Percentiles rank a stretch among this genome's conserved stretches.
phyloP scores from a whole-genome alignment of 1,284 basidiomycete species.

The Fistulina hepatica region DNA sequence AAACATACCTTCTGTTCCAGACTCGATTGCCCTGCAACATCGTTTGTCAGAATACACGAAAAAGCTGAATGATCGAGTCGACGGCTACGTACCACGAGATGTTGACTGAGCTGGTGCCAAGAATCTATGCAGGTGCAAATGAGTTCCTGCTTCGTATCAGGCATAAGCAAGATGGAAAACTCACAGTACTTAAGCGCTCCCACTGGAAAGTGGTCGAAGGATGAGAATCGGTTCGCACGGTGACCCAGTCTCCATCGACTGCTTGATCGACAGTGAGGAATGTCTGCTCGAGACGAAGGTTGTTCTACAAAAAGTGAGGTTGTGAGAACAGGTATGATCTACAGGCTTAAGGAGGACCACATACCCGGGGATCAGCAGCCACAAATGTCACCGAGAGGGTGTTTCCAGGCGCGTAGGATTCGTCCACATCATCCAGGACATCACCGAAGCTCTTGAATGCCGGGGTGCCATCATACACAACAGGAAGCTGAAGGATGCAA shows the following conservation, averaged over 20 bases:
- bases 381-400: conserved; percentile 58
- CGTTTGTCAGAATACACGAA: conserved; percentile 1
- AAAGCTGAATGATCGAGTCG: conserved; percentile 41
- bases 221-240: conserved; percentile 66
- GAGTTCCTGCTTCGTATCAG: background rate
- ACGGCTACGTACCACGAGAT: conserved; percentile 56
- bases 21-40: conserved; percentile 37
- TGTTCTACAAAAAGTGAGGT: conserved; percentile 41
- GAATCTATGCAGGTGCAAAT: conserved; percentile 20
- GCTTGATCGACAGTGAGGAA: conserved; percentile 60
- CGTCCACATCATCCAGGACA: conserved; percentile 49
- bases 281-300: conserved; percentile 63
- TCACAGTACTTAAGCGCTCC: conserved; percentile 39
- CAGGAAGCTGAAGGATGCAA: conserved; percentile 31
- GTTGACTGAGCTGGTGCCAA: conserved; percentile 52
- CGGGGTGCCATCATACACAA: conserved; percentile 50
- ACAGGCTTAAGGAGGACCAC: conserved; percentile 15
- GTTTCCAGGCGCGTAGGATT: conserved; percentile 44
- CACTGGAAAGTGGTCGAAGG: conserved; percentile 68
- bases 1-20: conserved; percentile 40
- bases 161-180: background rate
- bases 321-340: conserved; percentile 5
- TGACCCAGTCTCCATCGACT: conserved; percentile 40
- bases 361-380: conserved; percentile 68
- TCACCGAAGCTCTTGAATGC: conserved; percentile 50